Conservation (phyloP, 176 grass and related monocot species). For the Aegilops tauschii region DNA sequence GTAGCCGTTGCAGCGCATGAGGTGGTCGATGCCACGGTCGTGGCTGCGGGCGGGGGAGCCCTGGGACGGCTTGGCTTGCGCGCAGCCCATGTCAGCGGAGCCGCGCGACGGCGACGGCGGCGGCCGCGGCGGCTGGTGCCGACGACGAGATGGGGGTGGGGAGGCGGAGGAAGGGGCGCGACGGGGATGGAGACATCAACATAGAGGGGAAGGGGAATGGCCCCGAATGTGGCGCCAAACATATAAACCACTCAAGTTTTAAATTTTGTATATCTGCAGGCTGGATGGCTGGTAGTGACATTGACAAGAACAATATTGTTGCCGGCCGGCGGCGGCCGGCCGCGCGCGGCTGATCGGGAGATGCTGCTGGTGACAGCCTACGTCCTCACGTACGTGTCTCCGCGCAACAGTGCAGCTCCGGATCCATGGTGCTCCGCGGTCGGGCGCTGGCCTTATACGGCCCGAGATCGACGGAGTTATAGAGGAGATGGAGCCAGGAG, state of each 20-base stretch:
- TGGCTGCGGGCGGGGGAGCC: constrained; percentile 42
- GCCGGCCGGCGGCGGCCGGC: background rate
- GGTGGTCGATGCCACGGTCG: constrained; percentile 33
- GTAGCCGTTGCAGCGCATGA: constrained; percentile 29
- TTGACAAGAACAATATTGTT: constrained; percentile 1
- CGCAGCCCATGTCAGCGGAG: constrained; percentile 47
- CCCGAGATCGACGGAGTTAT: background rate
- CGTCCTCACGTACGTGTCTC: background rate
- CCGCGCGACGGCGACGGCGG: background rate
- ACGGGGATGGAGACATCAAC: constrained; percentile 44
- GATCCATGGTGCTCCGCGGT: background rate
- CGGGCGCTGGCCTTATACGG: background rate
- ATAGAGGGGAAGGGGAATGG: background rate
- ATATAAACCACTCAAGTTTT: background rate
- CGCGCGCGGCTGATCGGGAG: background rate
- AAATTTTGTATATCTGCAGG: background rate
- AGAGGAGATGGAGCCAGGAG: background rate
- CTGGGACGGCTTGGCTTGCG: constrained; percentile 44
- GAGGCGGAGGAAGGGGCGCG: constrained; percentile 1
- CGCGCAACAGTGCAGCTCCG: background rate
- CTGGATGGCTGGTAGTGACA: background rate
- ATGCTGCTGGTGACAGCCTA: background rate
- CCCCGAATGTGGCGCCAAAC: background rate
- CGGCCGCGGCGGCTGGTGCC: background rate
- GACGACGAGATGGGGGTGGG: background rate